Evolutionary conservation across 305 asterid genomes (phyloP), one percentile per base, ranked within the genome.

Genomic region (Solanum chacoense): DNA sequence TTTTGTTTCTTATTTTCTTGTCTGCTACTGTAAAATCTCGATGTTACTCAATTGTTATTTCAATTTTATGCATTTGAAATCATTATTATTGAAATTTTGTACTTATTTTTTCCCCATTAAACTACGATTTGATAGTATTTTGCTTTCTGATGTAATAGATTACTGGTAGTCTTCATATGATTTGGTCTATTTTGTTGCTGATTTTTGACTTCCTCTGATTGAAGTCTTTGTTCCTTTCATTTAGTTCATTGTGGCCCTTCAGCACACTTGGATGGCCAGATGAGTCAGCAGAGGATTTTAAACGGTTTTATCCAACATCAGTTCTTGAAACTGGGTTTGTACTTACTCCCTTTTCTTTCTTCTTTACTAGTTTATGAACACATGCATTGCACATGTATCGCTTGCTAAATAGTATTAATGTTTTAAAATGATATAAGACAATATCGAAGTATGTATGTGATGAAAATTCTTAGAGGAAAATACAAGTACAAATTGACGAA

Each of bases 221-320:
- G 35, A 92, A 88, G 89, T 89, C 87, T 88, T 90, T 91, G 86
- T 36, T 67, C 88, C 90, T 87, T 89, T 84, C 83, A 36, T 90
- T 85, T 88, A 97, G 99, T 92, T 95, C 97, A 80, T 91, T 97
- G 90, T 97, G 99, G 99, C 99, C 99, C 89, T 97, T 97, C 97
- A 97, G 99, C 92, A 96, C 99, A 88, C 97, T 96, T 92, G 98
- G 99, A 90, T 97, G 99, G 99, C 99, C 99, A 80, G 97, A 96
- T 91, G 90, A 86, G 90, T 94, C 98, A 78, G 95, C 98, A 10
- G 94, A 95, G 90, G 99, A 97, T 93, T 93, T 96, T 90, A 93
- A 93, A 92, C 91, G 86, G 24, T 95, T 96, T 90, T 96, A 97
- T 94, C 99, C 99, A 72, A 97, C 99, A 83, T 92, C 99, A 90